These are phyloP conservation scores for Erigeron philadelphicus DNA, from an alignment of 140 eudicot genomes.

Conservation along the genomic window DNA sequence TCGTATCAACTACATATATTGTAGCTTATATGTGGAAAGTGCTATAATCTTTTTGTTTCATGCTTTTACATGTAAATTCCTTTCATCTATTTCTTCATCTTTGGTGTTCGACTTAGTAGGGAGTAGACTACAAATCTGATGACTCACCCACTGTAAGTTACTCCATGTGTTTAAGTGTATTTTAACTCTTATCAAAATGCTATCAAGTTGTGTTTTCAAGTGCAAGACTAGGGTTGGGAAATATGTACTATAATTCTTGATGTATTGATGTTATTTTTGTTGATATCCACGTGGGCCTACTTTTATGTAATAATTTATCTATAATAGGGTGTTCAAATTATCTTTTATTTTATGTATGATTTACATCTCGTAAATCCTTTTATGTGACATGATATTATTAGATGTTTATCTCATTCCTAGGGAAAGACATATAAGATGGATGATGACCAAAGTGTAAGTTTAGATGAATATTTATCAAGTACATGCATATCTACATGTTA, in stretches of 20 bases:
- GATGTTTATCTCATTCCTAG: background rate
- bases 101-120: background rate
- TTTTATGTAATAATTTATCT: background rate
- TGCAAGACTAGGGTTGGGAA: background rate
- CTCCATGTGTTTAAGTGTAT: slow-evolving; percentile 5
- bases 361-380: background rate
- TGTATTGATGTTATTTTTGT: slow-evolving; percentile 5
- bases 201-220: background rate
- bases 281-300: background rate
- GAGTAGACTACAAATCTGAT: background rate
- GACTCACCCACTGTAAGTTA: background rate
- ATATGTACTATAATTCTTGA: background rate
- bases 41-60: slow-evolving; percentile 5
- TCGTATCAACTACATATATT: background rate
- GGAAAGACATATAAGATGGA: too few species aligned
- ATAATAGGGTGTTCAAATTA: slow-evolving; percentile 6
- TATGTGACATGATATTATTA: background rate
- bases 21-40: background rate
- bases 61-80: background rate
- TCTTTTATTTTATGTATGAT: slow-evolving; percentile 9
- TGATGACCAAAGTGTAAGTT: too few species aligned
- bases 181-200: background rate
- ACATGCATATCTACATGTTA: background rate
- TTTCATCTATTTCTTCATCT: slow-evolving; percentile 3
- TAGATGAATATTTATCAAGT: background rate